A percentile compares a stretch with the other conserved stretches of the same genome.
Conservation (phyloP, 1,139 yeast species). For the Suhomyces yuchorum region DNA sequence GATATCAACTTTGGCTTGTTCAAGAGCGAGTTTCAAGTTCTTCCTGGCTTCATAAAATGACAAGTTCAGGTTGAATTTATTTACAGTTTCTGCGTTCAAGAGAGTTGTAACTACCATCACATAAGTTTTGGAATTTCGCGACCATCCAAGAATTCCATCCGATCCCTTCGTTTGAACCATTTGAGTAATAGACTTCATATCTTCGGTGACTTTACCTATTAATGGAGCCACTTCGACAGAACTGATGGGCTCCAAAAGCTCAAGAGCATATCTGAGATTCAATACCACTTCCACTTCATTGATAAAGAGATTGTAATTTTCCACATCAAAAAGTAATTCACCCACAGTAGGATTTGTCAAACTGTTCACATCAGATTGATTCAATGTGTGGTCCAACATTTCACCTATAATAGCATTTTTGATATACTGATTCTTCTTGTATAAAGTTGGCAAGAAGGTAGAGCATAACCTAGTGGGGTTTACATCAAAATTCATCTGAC, state of each 20-base stretch:
- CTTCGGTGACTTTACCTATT: background rate
- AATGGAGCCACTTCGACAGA: background rate
- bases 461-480: constrained; percentile 27
- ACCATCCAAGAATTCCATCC: constrained; percentile 26
- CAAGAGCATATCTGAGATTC: constrained; percentile 4
- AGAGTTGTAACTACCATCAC: constrained; percentile 13
- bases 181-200: constrained; percentile 3
- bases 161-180: constrained; percentile 9
- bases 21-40: background rate
- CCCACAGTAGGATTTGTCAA: constrained; percentile 2
- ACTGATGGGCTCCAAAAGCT: background rate
- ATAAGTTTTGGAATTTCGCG: constrained; percentile 17
- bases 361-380: constrained; percentile 1
- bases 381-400: constrained; percentile 1
- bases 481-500: constrained; percentile 24
- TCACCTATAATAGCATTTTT: constrained; percentile 4
- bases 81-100: constrained; percentile 9
- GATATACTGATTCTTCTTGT: background rate
- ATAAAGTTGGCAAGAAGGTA: background rate
- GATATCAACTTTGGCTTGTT: background rate
- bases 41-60: background rate
- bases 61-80: constrained; percentile 4
- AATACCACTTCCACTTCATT: constrained; percentile 22
- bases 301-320: constrained; percentile 31
- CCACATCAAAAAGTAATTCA: constrained; percentile 33